Base-by-base conservation (phyloP, 164 flowering plant species). In the Aristolochia contorta region DNA sequence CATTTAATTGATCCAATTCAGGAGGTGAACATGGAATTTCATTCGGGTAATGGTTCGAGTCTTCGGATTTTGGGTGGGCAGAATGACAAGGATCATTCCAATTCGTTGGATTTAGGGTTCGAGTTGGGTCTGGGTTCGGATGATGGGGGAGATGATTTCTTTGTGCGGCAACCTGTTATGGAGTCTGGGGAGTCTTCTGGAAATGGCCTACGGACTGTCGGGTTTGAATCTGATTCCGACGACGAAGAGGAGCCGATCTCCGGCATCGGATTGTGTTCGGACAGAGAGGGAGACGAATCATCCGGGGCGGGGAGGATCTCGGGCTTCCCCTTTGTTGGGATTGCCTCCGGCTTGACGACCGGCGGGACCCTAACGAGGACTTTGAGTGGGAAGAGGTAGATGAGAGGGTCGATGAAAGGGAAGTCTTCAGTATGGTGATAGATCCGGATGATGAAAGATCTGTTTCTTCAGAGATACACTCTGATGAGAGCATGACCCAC, bases 321-420 rank as follows among this genome's bases (percentile, higher is more conserved):
- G 75, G 68, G 57, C 59, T 69, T 37, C 81, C 73, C 4, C 80
- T 86, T 47, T 71, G 79, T 67, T 82, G 83, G 93, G 91, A 84
- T 75, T 79, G 85, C 6, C 73, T 86, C 46, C 80, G 72, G 16
- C 66, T 84, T 71, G 88, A 84, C 30, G 86, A 82, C 69, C 77
- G 61, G 15, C 67, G 74, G 27, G 74, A 65, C 2, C 22, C 57
- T 0, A 71, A 65, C 67, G 89, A 78, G 25, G 94, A 85, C 55
- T 82, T 82, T 24, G 93, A 86, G 74, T 89, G 97, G 94, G 97
- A 87, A 69, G 91, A 85, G 67, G 83, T 89, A 6, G 86, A 82
- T 56, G 82, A 59, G 4, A 50, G 77, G 46, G 67, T 66, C n/a
- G 87, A 83, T 25, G 89, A 80, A 70, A 69, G 84, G 53, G 86